phyloP scores from a whole-genome alignment of 805 yeast species.

The Hanseniaspora singularis region DNA sequence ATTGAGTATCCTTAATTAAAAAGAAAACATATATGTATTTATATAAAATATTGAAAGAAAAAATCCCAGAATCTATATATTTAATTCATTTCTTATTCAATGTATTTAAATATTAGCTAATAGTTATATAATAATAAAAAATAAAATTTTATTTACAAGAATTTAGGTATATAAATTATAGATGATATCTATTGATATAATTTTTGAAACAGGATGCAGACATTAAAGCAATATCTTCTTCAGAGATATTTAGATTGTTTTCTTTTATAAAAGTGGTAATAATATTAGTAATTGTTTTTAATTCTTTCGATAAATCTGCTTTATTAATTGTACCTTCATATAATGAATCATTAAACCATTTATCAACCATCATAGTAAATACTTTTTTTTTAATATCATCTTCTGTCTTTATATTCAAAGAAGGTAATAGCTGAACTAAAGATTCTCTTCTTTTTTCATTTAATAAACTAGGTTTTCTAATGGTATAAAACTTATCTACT shows the following conservation, averaged over 20 bases:
- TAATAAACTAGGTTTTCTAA: background rate
- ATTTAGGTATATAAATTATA: too few relatives aligned
- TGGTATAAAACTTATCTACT: background rate
- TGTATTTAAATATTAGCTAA: too few relatives aligned
- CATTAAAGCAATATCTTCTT: background rate
- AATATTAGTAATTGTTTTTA: background rate
- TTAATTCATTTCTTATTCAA: too few relatives aligned
- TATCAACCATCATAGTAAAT: background rate
- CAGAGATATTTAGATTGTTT: background rate
- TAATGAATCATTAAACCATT: conserved; percentile 1
- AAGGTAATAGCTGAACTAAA: background rate
- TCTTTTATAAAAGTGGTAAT: background rate
- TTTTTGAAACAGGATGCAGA: background rate
- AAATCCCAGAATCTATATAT: too few relatives aligned
- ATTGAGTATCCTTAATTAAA: too few relatives aligned
- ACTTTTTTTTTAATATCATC: background rate
- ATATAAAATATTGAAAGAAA: too few relatives aligned
- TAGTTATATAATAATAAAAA: too few relatives aligned
- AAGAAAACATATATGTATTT: too few relatives aligned
- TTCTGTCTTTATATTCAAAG: background rate
- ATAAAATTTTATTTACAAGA: too few relatives aligned
- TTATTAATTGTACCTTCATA: background rate
- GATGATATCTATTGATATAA: background rate
- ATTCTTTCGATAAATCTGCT: background rate
- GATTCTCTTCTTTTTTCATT: background rate